Evolutionary conservation across 2,329 filamentous ascomycete genomes (phyloP).

Genomic region (Colletotrichum sp.): DNA sequence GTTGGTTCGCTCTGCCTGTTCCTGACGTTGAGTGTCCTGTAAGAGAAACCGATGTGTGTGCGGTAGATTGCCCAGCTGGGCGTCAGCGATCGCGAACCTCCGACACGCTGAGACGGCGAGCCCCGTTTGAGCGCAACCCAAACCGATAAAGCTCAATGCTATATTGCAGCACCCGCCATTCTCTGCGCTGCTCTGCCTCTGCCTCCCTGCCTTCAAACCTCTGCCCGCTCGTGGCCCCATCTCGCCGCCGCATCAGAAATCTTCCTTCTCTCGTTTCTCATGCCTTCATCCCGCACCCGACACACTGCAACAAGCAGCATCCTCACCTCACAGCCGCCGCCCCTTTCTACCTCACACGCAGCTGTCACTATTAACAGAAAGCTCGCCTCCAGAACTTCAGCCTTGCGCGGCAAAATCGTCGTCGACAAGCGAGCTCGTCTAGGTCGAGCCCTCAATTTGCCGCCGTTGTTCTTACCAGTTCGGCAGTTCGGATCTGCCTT

Average conservation of each 20-base stretch:
- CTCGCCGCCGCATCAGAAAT: neutral
- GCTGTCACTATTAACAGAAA: neutral
- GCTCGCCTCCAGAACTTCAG: neutral
- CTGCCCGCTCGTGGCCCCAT: neutral
- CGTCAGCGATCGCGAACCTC: constrained; percentile 10
- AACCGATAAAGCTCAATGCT: constrained; percentile 20
- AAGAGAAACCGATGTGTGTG: neutral
- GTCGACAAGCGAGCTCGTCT: neutral
- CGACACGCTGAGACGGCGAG: constrained; percentile 19
- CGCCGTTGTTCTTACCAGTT: neutral
- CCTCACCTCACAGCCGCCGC: neutral
- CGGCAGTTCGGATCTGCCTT: neutral
- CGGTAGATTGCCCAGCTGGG: neutral
- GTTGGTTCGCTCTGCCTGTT: neutral
- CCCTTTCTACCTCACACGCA: neutral
- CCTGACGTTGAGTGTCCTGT: neutral
- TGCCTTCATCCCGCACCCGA: neutral
- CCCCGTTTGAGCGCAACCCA: constrained; percentile 21
- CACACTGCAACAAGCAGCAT: neutral
- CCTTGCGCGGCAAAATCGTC: neutral
- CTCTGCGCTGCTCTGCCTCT: neutral
- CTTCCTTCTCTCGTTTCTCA: neutral
- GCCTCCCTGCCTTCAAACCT: neutral
- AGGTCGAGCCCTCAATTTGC: neutral
- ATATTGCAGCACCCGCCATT: neutral